Conservation (phyloP, 805 yeast species). For the Isabelozyma pseudorhagii region DNA sequence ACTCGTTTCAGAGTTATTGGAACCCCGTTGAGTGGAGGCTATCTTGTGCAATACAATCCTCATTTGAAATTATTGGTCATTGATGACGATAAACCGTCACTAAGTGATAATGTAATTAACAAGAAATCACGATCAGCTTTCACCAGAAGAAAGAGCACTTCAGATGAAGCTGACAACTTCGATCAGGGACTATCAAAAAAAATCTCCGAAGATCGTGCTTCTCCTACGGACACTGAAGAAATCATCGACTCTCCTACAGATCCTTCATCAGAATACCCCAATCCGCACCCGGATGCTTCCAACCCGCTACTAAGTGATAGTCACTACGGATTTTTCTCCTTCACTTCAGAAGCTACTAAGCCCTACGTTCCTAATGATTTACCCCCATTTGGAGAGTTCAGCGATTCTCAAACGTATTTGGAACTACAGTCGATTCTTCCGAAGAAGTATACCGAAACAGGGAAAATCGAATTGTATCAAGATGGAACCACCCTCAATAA, state of each 20-base stretch:
- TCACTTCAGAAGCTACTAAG: not conserved
- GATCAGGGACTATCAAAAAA: not conserved
- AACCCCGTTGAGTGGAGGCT: constrained; percentile 27
- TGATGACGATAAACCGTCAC: constrained; percentile 32
- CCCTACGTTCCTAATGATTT: constrained; percentile 22
- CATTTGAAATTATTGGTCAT: constrained; percentile 29
- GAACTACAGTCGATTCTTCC: constrained; percentile 21
- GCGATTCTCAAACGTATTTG: constrained; percentile 23
- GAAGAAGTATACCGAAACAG: constrained; percentile 34
- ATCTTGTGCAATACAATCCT: constrained; percentile 28
- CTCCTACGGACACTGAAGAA: not conserved
- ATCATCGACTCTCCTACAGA: not conserved
- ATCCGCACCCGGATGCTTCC: constrained; percentile 30
- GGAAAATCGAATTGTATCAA: constrained; percentile 34
- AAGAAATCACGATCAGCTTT: constrained; percentile 23
- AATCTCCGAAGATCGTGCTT: not conserved
- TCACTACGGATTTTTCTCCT: constrained; percentile 1
- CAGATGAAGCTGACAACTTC: not conserved
- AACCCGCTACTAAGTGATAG: constrained; percentile 20
- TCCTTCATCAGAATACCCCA: constrained; percentile 7
- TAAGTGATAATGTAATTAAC: constrained; percentile 33
- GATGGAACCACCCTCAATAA: constrained; percentile 7
- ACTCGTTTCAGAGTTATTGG: constrained; percentile 40
- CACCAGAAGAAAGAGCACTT: not conserved
- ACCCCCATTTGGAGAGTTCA: constrained; percentile 39